These are phyloP conservation scores for Limnomonas spitsbergensis DNA, from an alignment of 139 green algal genomes.

Conservation along the genomic window DNA sequence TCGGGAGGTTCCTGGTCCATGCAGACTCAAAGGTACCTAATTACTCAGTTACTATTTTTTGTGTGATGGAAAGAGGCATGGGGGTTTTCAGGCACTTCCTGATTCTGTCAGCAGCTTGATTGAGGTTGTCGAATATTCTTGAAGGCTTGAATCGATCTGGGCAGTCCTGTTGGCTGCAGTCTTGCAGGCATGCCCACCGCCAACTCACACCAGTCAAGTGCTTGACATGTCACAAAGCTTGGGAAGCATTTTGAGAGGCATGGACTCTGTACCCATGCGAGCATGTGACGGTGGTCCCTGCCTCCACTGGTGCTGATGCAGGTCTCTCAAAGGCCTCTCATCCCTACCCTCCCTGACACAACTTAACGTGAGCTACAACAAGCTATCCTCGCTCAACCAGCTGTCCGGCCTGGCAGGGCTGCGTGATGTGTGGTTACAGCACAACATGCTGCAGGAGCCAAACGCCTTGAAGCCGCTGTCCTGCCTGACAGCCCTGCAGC, in stretches of 20 bases:
- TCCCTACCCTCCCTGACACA: constrained; percentile 1
- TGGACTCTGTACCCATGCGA: not conserved
- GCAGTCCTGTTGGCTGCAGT: not conserved
- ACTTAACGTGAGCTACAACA: constrained; percentile 16
- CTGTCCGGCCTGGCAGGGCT: not conserved
- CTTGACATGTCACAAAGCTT: not conserved
- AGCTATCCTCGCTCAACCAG: not conserved
- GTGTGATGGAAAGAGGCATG: not conserved
- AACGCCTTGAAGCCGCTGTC: not conserved
- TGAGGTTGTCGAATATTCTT: not conserved
- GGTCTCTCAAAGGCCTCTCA: constrained; percentile 10
- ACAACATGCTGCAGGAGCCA: constrained; percentile 1
- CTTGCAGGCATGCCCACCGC: no score
- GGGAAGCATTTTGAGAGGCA: not conserved
- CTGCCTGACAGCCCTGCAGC: not conserved
- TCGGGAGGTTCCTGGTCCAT: not conserved
- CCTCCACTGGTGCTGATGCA: not conserved
- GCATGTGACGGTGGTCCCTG: not conserved
- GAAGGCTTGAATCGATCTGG: not conserved
- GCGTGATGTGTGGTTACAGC: not conserved
- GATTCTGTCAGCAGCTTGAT: not conserved
- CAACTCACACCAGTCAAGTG: no score
- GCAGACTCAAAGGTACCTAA: not conserved
- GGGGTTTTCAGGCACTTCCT: not conserved
- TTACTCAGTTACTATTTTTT: not conserved